These are phyloP conservation scores for Magnolia kwangsiensis DNA, from an alignment of 164 flowering plant species.

Conservation along the genomic window DNA sequence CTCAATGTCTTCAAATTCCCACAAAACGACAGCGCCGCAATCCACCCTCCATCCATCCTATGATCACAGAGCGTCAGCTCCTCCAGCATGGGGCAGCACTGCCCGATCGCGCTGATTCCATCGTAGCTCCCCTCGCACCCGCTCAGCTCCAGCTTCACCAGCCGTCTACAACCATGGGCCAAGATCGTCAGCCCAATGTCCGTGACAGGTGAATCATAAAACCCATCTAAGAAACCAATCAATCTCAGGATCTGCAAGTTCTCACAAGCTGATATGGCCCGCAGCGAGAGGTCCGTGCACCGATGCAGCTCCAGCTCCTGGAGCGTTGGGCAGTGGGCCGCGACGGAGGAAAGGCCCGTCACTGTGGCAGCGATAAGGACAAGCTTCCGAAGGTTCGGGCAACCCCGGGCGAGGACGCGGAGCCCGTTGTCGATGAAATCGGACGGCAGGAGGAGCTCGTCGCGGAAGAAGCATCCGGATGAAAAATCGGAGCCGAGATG, in stretches of 20 bases:
- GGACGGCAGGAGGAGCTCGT: conserved; percentile 30
- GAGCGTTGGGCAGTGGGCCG: conserved; percentile 64
- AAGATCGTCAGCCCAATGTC: conserved; percentile 87
- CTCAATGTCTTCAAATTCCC: conserved; percentile 82
- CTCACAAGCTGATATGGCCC: conserved; percentile 57
- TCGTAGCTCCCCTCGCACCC: conserved; percentile 98
- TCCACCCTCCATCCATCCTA: conserved; percentile 91
- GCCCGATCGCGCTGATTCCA: conserved; percentile 88
- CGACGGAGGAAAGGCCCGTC: conserved; percentile 57
- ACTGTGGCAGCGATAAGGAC: conserved; percentile 57
- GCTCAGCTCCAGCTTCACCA: conserved; percentile 81
- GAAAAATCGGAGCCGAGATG: conserved; percentile 33
- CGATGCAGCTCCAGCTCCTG: conserved; percentile 82
- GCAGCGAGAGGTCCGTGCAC: conserved; percentile 57
- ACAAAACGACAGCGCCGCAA: conserved; percentile 66
- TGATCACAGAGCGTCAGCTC: conserved; percentile 70
- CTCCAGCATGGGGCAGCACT: conserved; percentile 89
- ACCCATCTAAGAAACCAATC: conserved; percentile 57
- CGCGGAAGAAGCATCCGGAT: conserved; percentile 18
- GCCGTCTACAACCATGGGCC: conserved; percentile 82
- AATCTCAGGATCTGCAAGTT: conserved; percentile 79
- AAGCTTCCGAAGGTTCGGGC: conserved; percentile 66
- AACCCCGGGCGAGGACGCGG: conserved; percentile 49
- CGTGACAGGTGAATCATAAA: conserved; percentile 56
- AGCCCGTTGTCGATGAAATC: conserved; percentile 58